These are phyloP conservation scores for Syzygium aromaticum DNA, from an alignment of 345 rosid species.

Conservation along the genomic window DNA sequence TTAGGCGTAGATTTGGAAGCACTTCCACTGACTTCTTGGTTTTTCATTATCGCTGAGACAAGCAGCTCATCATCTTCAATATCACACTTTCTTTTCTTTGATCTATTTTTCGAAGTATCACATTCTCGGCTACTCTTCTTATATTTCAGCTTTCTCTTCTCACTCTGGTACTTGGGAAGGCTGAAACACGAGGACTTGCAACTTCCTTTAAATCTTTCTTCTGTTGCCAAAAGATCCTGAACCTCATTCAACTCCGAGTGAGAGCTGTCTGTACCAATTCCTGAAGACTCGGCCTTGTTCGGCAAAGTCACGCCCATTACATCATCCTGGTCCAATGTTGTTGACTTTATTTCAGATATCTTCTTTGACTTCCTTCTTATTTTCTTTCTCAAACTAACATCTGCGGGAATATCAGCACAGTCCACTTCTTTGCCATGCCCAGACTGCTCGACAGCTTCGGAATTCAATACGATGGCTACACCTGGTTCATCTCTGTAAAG, in stretches of 20 bases:
- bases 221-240: conserved; percentile 8
- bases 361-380: conserved; percentile 58
- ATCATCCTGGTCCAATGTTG: conserved; percentile 22
- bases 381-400: conserved; percentile 35
- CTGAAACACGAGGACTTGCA: conserved; percentile 6
- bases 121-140: conserved; percentile 18
- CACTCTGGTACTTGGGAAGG: conserved; percentile 11
- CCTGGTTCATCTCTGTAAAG: not conserved
- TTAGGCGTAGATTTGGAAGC: conserved; percentile 30
- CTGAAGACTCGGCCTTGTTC: conserved; percentile 15
- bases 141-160: conserved; percentile 18
- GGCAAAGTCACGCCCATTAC: conserved; percentile 10
- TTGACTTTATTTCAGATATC: conserved; percentile 47
- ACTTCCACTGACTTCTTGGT: conserved; percentile 28
- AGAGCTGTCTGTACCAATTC: conserved; percentile 10
- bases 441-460: conserved; percentile 11
- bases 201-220: conserved; percentile 6
- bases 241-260: conserved; percentile 21
- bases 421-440: conserved; percentile 23
- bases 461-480: conserved; percentile 5
- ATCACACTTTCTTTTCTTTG: conserved; percentile 35
- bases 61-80: conserved; percentile 57
- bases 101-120: conserved; percentile 23
- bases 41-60: conserved; percentile 48
- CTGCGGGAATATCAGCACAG: conserved; percentile 15